Conservation (phyloP, 441 rosid species). For the Pelargonium cotyledonis region DNA sequence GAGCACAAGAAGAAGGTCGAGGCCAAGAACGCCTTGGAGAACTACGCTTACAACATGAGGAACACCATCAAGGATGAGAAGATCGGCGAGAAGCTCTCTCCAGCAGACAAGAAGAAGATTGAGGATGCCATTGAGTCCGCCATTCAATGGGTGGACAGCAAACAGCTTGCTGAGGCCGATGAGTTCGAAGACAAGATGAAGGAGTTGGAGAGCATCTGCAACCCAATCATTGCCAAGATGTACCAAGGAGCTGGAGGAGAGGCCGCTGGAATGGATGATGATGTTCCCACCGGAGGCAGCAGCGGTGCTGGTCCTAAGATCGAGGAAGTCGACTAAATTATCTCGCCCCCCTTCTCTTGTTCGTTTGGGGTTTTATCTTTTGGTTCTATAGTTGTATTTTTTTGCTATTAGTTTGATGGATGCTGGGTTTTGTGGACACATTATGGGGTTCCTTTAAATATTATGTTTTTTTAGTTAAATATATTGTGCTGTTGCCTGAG, state of each 20-base stretch:
- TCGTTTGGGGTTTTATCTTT: not conserved
- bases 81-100: conserved; percentile 37
- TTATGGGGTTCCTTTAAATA: too few relatives aligned
- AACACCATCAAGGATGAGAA: conserved; percentile 55
- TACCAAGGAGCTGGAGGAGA: conserved; percentile 39
- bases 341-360: not conserved
- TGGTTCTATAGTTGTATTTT: not conserved
- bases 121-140: conserved; percentile 49
- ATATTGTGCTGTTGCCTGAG: too few relatives aligned
- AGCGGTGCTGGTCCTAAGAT: conserved; percentile 60
- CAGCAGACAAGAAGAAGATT: conserved; percentile 52
- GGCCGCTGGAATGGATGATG: conserved; percentile 45
- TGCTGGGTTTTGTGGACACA: not conserved
- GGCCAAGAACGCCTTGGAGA: conserved; percentile 53
- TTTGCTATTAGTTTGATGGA: not conserved
- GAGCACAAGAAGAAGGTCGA: conserved; percentile 63
- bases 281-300: conserved; percentile 18
- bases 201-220: conserved; percentile 55
- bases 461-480: too few relatives aligned
- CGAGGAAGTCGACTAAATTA: conserved; percentile 52
- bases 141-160: conserved; percentile 47
- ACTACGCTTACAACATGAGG: conserved; percentile 53
- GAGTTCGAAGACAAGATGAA: conserved; percentile 62
- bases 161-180: conserved; percentile 52
- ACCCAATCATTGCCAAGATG: conserved; percentile 53